Evolutionary conservation across 495 filamentous ascomycete species (phyloP).

Genomic region (Pseudomonodictys pantanalensis): DNA sequence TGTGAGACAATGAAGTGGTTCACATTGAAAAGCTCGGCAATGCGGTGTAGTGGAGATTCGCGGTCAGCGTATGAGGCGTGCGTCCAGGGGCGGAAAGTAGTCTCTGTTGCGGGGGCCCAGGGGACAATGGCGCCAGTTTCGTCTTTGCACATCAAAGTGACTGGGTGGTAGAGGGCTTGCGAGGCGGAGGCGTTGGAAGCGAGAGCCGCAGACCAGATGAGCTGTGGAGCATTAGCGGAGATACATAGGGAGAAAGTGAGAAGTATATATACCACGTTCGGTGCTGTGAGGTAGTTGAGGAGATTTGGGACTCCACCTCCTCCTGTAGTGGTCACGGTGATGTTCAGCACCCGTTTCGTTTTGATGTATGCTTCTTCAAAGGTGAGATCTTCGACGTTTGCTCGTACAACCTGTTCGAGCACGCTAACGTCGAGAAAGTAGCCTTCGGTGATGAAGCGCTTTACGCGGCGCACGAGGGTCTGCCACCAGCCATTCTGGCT

Average conservation of each 20-base stretch:
- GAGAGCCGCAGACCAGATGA: conserved; percentile 91
- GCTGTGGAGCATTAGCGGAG: conserved; percentile 41
- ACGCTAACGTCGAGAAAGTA: conserved; percentile 81
- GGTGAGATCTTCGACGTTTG: conserved; percentile 84
- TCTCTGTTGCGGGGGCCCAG: conserved; percentile 67
- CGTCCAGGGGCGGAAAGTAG: conserved; percentile 66
- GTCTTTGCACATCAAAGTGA: conserved; percentile 79
- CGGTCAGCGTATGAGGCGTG: conserved; percentile 67
- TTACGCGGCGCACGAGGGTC: conserved; percentile 59
- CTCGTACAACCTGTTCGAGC: conserved; percentile 78
- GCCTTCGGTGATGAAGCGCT: conserved; percentile 67
- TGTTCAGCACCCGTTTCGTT: conserved; percentile 87
- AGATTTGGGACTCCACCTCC: conserved; percentile 77
- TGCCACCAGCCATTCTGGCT: conserved; percentile 48
- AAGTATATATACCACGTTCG: conserved; percentile 76
- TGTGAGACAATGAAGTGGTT: conserved; percentile 84
- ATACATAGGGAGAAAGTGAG: neutral
- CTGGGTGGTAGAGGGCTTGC: conserved; percentile 61
- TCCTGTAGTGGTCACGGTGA: conserved; percentile 75
- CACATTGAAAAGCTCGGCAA: conserved; percentile 91
- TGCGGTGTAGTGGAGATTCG: conserved; percentile 75
- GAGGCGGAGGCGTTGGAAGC: conserved; percentile 79
- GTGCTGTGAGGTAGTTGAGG: conserved; percentile 90
- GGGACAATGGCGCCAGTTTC: conserved; percentile 72
- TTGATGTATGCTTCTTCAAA: conserved; percentile 90